Evolutionary conservation across 257 asterid genomes (phyloP).

Genomic region (Paulownia fortunei): DNA sequence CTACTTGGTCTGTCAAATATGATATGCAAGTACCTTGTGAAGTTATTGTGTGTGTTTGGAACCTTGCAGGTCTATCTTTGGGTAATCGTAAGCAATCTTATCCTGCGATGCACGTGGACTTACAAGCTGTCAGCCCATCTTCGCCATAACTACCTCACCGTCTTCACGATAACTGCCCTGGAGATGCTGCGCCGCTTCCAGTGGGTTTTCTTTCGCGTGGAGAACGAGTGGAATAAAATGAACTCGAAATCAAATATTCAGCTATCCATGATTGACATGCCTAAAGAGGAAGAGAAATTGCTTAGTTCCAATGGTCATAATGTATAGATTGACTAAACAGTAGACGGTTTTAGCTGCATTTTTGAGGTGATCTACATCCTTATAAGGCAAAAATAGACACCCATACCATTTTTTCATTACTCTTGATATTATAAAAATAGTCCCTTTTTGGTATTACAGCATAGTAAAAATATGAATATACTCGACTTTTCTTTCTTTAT

Average conservation of each 20-base stretch:
- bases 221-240: conserved; percentile 84
- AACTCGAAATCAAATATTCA: conserved; percentile 59
- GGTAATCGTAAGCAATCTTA: conserved; percentile 86
- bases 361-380: conserved; percentile 32
- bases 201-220: conserved; percentile 95
- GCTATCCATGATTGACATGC: conserved; percentile 54
- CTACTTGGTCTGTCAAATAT: background rate
- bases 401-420: conserved; percentile 29
- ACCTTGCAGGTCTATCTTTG: conserved; percentile 77
- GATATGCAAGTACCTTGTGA: background rate
- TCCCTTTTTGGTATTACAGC: conserved; percentile 15
- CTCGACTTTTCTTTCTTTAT: background rate
- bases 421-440: background rate
- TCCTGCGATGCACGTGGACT: conserved; percentile 95
- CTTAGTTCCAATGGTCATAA: conserved; percentile 65
- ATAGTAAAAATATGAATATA: background rate
- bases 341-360: conserved; percentile 27
- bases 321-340: conserved; percentile 46
- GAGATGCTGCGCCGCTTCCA: conserved; percentile 94
- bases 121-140: conserved; percentile 98
- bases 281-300: conserved; percentile 71
- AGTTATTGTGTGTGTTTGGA: conserved; percentile 14
- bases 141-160: conserved; percentile 80
- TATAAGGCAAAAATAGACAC: conserved; percentile 24
- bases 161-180: conserved; percentile 73